Conservation (phyloP, 1,139 yeast species). For the Geotrichum australiense region DNA sequence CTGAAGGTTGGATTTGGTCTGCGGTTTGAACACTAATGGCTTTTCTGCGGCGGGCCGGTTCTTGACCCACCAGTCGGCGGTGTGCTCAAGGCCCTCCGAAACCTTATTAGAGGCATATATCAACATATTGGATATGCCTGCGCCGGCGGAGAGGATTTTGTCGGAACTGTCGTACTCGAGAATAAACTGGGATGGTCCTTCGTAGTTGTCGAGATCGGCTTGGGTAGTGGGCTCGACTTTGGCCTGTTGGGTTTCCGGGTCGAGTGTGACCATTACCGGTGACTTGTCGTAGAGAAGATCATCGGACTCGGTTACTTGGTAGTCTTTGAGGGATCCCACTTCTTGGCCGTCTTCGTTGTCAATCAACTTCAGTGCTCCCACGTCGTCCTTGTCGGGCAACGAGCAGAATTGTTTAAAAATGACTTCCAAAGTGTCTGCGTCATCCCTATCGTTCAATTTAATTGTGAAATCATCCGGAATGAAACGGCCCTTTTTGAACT, state of each 20-base stretch:
- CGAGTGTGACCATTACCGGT: conserved; percentile 13
- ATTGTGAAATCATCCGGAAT: conserved; percentile 1
- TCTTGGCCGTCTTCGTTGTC: conserved; percentile 10
- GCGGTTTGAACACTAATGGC: conserved; percentile 12
- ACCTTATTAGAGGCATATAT: conserved; percentile 11
- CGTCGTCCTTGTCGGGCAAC: conserved; percentile 3
- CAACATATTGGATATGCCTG: conserved; percentile 11
- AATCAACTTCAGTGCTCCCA: conserved; percentile 8
- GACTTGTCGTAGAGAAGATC: conserved; percentile 13
- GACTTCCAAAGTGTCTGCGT: conserved; percentile 9
- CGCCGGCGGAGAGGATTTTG: conserved; percentile 11
- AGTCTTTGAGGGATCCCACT: conserved; percentile 8
- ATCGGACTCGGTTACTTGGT: conserved; percentile 8
- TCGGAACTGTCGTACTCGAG: conserved; percentile 8
- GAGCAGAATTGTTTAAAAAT: conserved; percentile 16
- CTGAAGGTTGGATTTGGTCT: conserved; percentile 10
- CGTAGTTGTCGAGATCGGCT: not conserved
- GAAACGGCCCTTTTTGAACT: conserved; percentile 1
- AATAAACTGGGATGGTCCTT: not conserved
- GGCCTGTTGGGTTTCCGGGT: conserved; percentile 6
- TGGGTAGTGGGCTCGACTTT: conserved; percentile 8
- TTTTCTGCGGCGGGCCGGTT: conserved; percentile 13
- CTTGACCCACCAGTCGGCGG: conserved; percentile 17
- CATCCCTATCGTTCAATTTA: not conserved
- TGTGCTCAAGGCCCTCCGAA: conserved; percentile 10